Conservation (phyloP, 164 flowering plant genomes). For the Dillenia turbinata region DNA sequence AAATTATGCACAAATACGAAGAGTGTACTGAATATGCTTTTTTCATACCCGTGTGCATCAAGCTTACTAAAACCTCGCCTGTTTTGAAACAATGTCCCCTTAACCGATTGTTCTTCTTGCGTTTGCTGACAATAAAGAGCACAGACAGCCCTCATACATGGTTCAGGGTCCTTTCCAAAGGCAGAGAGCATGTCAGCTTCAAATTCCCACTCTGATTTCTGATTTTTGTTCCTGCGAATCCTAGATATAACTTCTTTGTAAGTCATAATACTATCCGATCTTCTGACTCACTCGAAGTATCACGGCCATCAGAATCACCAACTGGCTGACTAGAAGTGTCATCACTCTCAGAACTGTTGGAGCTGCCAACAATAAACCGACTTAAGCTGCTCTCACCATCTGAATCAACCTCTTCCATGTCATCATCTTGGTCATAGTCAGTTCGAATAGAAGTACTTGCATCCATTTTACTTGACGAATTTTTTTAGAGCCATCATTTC, state of each 20-base stretch:
- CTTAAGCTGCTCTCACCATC: conserved; percentile 40
- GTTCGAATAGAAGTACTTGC: conserved; percentile 6
- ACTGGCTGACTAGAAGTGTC: conserved; percentile 13
- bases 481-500: conserved; percentile 4
- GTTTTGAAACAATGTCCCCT: conserved; percentile 26
- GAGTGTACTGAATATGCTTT: too few species aligned
- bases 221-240: conserved; percentile 32
- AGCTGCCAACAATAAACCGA: conserved; percentile 43
- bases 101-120: conserved; percentile 30
- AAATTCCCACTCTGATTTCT: conserved; percentile 40
- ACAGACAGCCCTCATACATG: conserved; percentile 84
- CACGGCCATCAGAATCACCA: not conserved
- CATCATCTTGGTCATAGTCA: conserved; percentile 19
- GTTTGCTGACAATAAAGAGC: conserved; percentile 71
- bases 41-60: conserved; percentile 55
- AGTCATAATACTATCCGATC: conserved; percentile 19
- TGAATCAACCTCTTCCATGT: conserved; percentile 25
- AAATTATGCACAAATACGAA: not conserved
- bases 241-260: conserved; percentile 31
- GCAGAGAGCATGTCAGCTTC: conserved; percentile 77
- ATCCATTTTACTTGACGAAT: conserved; percentile 2
- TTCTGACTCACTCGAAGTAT: conserved; percentile 16
- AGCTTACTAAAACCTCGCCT: conserved; percentile 49
- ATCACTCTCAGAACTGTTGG: conserved; percentile 25
- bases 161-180: conserved; percentile 50